Evolutionary conservation across 805 yeast species (phyloP), one percentile per base, ranked within the genome.

Genomic region (Yueomyces sinensis): DNA sequence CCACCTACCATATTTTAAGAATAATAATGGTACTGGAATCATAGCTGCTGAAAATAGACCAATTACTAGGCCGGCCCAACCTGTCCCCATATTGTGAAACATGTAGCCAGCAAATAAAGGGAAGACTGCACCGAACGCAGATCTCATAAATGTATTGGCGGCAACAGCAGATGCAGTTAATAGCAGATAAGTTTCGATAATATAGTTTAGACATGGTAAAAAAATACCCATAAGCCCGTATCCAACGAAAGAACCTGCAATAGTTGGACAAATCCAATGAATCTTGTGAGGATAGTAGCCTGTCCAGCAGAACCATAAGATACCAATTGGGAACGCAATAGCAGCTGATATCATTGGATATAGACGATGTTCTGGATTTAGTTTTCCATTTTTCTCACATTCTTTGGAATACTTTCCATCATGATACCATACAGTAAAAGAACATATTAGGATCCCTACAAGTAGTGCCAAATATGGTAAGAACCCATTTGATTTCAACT

Each of bases 271-370:
- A 47, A 75, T 77, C 89, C 91, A 86, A 51, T 78, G 94, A 27
- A 82, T 72, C 33, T 58, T 57, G 23, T 76, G 57, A 30, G 71
- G 76, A 57, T 76, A 86, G 42, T 72, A 69, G 50, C 95, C 95
- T 5, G 89, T 64, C 95, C 95, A 86, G 36, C 82, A 72, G 53
- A 86, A 65, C 94, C 94, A 81, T 47, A 84, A 66, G 40, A 84
- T 61, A 34, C 95, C 95, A 37, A 73, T 63, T 19, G 93, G 80
- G 63, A 84, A 82, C 7, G 68, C 50, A 36, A 82, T 42, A 22
- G 77, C 74, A 22, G 93, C 87, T 30, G 68, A 53, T 59, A 82
- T 70, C 79, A 83, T 72, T 18, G 86, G 75, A 13, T 76, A 72
- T 39, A 84, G 63, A 55, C 95, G 73, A 27, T 75, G 79, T 55